These are phyloP conservation scores for Trichoderma semiorbis DNA, from an alignment of 2,329 filamentous ascomycete species.

Conservation along the genomic window DNA sequence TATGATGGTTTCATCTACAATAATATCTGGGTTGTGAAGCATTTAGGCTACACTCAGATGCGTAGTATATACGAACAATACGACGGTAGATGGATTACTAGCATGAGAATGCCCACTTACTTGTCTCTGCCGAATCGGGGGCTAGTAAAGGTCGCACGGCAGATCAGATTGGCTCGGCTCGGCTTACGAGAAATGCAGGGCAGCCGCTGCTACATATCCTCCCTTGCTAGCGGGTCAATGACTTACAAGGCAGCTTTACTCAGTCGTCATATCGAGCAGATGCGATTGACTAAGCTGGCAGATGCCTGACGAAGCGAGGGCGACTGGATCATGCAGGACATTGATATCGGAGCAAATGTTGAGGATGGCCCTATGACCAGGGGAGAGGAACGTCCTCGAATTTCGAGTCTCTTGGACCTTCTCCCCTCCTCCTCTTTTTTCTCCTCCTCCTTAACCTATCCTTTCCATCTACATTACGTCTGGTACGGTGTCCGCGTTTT, in stretches of 20 bases:
- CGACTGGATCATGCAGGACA: neutral
- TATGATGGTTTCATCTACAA: neutral
- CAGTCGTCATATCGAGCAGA: neutral
- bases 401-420: neutral
- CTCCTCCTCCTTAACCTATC: too few relatives aligned
- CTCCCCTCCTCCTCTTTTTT: neutral
- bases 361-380: neutral
- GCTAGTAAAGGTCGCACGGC: neutral
- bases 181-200: neutral
- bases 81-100: neutral
- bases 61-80: neutral
- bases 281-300: constrained; percentile 6
- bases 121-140: neutral
- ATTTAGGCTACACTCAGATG: neutral
- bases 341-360: neutral
- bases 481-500: neutral
- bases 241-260: constrained; percentile 8
- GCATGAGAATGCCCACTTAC: neutral
- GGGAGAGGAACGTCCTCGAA: neutral
- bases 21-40: neutral
- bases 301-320: neutral
- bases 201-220: neutral
- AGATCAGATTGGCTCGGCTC: neutral
- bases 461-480: neutral
- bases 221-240: neutral